phyloP scores from a whole-genome alignment of 2,329 filamentous ascomycete species.

The Ascochyta pisi region DNA sequence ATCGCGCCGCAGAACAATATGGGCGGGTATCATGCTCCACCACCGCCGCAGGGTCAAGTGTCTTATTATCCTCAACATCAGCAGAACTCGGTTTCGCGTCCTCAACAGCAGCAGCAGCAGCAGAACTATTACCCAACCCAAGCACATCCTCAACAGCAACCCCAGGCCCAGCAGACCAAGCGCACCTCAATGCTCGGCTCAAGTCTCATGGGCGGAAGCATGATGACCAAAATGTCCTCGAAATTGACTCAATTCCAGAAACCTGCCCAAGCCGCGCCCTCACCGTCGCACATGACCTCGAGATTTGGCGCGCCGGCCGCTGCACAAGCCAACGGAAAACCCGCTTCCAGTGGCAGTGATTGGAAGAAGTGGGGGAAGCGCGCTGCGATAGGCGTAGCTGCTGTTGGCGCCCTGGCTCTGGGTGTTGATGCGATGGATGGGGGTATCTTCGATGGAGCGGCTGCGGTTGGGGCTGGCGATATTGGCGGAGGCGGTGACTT shows the following conservation, averaged over 20 bases:
- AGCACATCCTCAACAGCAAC: background rate
- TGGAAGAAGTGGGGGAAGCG: conserved; percentile 21
- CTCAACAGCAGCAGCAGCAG: background rate
- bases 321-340: background rate
- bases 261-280: background rate
- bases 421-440: conserved; percentile 14
- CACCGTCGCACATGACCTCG: background rate
- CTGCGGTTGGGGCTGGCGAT: background rate
- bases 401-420: conserved; percentile 13
- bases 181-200: conserved; percentile 1
- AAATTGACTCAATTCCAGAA: conserved; percentile 5
- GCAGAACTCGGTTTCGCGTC: background rate
- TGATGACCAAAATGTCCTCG: conserved; percentile 12
- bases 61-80: background rate
- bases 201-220: background rate
- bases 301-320: too few relatives aligned
- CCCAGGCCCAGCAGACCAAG: background rate
- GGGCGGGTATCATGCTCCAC: background rate
- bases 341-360: background rate
- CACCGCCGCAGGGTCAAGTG: background rate
- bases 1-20: background rate
- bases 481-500: background rate
- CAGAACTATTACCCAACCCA: background rate
- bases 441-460: background rate
- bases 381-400: conserved; percentile 17